A percentile compares a stretch with the other conserved stretches of the same genome.
phyloP scores from a whole-genome alignment of 768 basidiomycete species.

The Tubosaeta sp. region DNA sequence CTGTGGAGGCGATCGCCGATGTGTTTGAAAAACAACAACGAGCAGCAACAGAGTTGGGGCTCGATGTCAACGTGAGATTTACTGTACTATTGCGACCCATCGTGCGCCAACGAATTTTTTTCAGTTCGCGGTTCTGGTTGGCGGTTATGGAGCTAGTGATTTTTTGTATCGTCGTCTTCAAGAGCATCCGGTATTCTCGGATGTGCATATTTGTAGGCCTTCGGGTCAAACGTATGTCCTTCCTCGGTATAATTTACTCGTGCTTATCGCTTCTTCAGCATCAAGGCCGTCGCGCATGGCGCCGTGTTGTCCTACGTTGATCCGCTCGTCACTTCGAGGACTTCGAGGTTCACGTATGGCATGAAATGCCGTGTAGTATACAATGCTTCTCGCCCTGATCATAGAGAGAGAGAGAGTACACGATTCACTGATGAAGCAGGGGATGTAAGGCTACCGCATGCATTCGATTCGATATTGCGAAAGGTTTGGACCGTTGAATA shows the following conservation, averaged over 20 bases:
- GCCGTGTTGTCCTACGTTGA: too few species aligned
- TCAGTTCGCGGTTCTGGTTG: constrained; percentile 43
- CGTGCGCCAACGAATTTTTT: too few species aligned
- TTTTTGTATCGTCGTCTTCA: too few species aligned
- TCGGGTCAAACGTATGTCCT: constrained; percentile 43
- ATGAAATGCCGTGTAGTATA: constrained; percentile 27
- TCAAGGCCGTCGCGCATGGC: constrained; percentile 50
- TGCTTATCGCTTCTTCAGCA: constrained; percentile 20
- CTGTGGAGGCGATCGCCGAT: too few species aligned
- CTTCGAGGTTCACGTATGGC: constrained; percentile 40
- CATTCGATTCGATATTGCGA: constrained; percentile 35
- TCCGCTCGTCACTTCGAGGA: constrained; percentile 41
- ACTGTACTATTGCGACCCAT: not conserved
- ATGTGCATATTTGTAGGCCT: constrained; percentile 43
- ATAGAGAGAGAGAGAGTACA: constrained; percentile 28
- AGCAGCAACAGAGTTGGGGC: constrained; percentile 7
- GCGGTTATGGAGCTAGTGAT: constrained; percentile 48
- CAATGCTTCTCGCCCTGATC: constrained; percentile 31
- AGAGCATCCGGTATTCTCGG: constrained; percentile 31
- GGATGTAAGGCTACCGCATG: constrained; percentile 24
- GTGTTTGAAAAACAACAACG: too few species aligned
- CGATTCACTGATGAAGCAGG: constrained; percentile 26
- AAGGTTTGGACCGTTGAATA: constrained; percentile 20
- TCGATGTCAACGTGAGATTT: constrained; percentile 25
- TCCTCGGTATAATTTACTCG: constrained; percentile 1